Percentiles rank a stretch among this genome's conserved stretches.
phyloP scores from a whole-genome alignment of 345 rosid species.

The Murraya paniculata region DNA sequence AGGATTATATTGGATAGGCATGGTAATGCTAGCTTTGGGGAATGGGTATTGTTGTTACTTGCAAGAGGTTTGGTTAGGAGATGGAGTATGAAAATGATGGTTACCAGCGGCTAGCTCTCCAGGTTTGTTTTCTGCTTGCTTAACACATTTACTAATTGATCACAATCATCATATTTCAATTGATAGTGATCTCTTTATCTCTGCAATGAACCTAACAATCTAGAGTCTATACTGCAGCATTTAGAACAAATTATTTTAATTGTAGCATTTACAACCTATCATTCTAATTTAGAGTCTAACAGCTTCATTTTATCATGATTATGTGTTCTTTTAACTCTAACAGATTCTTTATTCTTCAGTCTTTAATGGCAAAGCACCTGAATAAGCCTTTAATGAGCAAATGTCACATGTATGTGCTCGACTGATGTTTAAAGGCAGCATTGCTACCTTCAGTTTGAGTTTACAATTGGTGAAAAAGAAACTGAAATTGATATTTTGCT shows the following conservation, averaged over 20 bases:
- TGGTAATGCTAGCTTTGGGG: slow-evolving; percentile 49
- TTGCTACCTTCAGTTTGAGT: not conserved
- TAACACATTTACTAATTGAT: not conserved
- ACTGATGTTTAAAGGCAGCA: not conserved
- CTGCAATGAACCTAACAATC: not conserved
- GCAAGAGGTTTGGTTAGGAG: slow-evolving; percentile 78
- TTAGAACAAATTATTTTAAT: not conserved
- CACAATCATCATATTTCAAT: not conserved
- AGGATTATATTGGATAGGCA: too few relatives aligned
- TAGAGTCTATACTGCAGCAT: slow-evolving; percentile 11
- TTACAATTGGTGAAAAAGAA: not conserved
- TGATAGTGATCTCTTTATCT: not conserved
- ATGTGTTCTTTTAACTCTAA: not conserved
- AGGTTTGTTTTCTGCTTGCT: slow-evolving; percentile 54
- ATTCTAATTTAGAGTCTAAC: too few relatives aligned
- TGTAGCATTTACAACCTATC: not conserved
- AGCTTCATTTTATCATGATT: not conserved
- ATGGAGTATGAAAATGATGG: slow-evolving; percentile 95
- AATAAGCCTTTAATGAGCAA: not conserved
- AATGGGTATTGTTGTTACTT: slow-evolving; percentile 20
- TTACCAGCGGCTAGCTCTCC: slow-evolving; percentile 96
- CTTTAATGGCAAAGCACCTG: not conserved
- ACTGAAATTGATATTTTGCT: not conserved
- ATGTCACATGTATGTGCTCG: not conserved
- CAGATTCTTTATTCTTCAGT: not conserved